Evolutionary conservation across 495 filamentous ascomycete species (phyloP), one percentile per base, ranked within the genome.

Genomic region (Podospora anserina): DNA sequence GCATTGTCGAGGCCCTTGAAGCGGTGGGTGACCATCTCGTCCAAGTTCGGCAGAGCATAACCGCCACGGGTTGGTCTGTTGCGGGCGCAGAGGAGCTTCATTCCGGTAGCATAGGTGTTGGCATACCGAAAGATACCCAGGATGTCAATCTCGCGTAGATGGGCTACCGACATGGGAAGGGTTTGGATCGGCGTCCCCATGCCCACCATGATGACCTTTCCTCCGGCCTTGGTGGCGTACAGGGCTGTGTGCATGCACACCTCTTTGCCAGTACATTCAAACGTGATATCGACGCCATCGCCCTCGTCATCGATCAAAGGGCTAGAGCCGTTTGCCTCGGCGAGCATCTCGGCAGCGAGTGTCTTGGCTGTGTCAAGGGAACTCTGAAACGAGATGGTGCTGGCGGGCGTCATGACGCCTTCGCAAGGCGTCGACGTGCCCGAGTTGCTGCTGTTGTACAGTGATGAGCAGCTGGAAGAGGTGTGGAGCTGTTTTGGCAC

Each of bases 121-220:
- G 91, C 91, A 72, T 97, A 97, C 53, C 94, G 84, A 76, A 97
- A 97, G 32, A 94, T 90, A n/a, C 94, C 94, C 2, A 95, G 82
- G 44, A 97, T 89, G 79, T 97, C 94, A 2, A 97, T 90, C 80
- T 97, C 94, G 4, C 92, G 86, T 63, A 96, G 80, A 53, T 93
- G 92, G 16, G 94, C 94, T 0, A 91, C 91, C 1, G 89, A 92
- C 65, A 97, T 84, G 0, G 93, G 93, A 5, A 97, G 81, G 0
- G 91, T 96, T 81, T 95, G 91, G 56, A 96, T 86, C 0, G 94
- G 93, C 4, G 88, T 92, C n/a, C 94, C 94, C 92, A 97, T 97
- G 4, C 94, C 94, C 23, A 97, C 89, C 80, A 96, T 89, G 71
- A 97, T 88, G 53, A 97, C 83, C 69, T 90, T 88, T 11, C 93